Evolutionary conservation across 352 stramenopile species (phyloP).

Genomic region (Phytophthora megakarya): DNA sequence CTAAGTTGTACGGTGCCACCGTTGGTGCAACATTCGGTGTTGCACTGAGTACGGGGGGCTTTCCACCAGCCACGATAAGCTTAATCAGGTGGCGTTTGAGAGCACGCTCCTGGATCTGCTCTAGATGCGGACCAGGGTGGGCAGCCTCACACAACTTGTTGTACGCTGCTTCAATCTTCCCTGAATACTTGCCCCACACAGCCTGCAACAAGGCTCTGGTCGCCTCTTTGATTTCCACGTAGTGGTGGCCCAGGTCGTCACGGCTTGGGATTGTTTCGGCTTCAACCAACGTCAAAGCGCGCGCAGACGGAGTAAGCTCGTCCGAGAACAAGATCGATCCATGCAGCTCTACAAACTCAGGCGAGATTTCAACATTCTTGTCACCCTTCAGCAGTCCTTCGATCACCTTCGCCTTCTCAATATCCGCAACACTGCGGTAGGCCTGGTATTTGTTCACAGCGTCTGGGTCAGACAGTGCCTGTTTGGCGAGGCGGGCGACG

Average conservation of each 20-base stretch:
- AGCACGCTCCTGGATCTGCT: slow-evolving; percentile 76
- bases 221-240: slow-evolving; percentile 62
- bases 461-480: slow-evolving; percentile 69
- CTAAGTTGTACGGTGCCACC: slow-evolving; percentile 50
- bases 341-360: slow-evolving; percentile 63
- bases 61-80: slow-evolving; percentile 67
- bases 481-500: slow-evolving; percentile 55
- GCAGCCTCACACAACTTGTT: slow-evolving; percentile 50
- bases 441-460: slow-evolving; percentile 82
- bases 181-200: slow-evolving; percentile 68
- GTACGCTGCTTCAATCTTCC: slow-evolving; percentile 65
- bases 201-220: slow-evolving; percentile 69
- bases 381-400: slow-evolving; percentile 59
- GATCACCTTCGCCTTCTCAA: slow-evolving; percentile 73
- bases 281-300: slow-evolving; percentile 65
- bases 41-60: slow-evolving; percentile 48
- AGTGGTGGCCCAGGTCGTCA: slow-evolving; percentile 76
- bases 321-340: slow-evolving; percentile 76
- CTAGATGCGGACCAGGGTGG: slow-evolving; percentile 56
- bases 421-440: slow-evolving; percentile 69
- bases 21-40: slow-evolving; percentile 49
- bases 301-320: slow-evolving; percentile 61
- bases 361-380: slow-evolving; percentile 56
- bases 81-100: slow-evolving; percentile 67
- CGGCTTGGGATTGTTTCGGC: slow-evolving; percentile 59